Base-by-base conservation (phyloP, 108 stramenopile species). In the Skeletonema menzelii region DNA sequence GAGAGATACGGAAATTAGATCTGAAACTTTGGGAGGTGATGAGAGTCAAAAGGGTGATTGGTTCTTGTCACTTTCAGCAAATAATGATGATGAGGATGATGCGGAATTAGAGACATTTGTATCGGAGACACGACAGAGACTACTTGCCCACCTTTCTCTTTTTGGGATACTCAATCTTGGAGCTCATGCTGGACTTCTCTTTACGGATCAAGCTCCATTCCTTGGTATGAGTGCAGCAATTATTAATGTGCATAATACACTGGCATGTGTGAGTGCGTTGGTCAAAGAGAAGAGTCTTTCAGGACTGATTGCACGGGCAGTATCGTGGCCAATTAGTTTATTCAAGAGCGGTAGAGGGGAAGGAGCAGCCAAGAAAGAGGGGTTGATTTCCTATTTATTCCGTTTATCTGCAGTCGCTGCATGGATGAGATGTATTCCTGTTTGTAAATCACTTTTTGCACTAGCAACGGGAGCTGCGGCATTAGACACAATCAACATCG, bases 201-300 rank as follows among this genome's bases (percentile, higher is more conserved):
- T 76, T 42, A 63, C 75, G 19, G 63, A 66, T 0, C 20, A 40
- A 56, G 67, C 75, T 4, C 75, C 75, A 37, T 76, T 69, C 61
- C 60, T 76, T 27, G 75, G 75, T 13, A 27, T 76, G 17, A 69
- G 75, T 53, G 75, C 75, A 8, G 67, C 75, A 3, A 61, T 60
- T 13, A 69, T 76, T 14, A 76, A 76, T 58, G 55, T 69, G 4
- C 75, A 76, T 56, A 76, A 76, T 69, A 63, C 68, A 17, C 53
- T 76, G 28, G 59, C 63, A 42, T 68, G 32, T 38, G 26, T 62
- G 8, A 76, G 60, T 64, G 67, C 75, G 1, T 59, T 76, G 61
- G 47, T 69, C 13, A 69, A 76, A 28, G 68, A 69, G 38, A 58
- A 30, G 20, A 53, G 56, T 56, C 49, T 44, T 17, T 8, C 37